Percentiles rank a stretch among this genome's conserved stretches.
Evolutionary conservation across 208 protist species (phyloP).

Genomic region (Wallacemonas collosoma): DNA sequence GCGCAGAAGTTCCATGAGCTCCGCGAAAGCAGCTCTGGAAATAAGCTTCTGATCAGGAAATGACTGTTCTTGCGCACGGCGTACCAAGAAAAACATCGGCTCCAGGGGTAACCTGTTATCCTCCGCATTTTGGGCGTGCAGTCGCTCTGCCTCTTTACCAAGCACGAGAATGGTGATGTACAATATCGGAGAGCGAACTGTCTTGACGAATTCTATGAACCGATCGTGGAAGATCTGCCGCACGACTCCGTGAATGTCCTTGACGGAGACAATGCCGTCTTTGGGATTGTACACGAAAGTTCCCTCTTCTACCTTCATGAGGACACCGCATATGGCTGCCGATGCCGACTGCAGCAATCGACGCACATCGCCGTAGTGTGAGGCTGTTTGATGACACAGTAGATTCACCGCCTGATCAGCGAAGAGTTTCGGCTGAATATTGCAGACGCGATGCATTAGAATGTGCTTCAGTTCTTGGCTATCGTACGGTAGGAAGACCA

Average conservation of each 20-base stretch:
- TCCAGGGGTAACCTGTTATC: slow-evolving; percentile 69
- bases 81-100: slow-evolving; percentile 34
- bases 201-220: slow-evolving; percentile 87
- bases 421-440: slow-evolving; percentile 80
- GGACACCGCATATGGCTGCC: slow-evolving; percentile 77
- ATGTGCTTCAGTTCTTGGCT: slow-evolving; percentile 77
- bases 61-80: slow-evolving; percentile 1
- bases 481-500: slow-evolving; percentile 87
- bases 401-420: slow-evolving; percentile 74
- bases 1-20: slow-evolving; percentile 72
- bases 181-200: slow-evolving; percentile 57
- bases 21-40: slow-evolving; percentile 43
- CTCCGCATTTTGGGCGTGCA: slow-evolving; percentile 42
- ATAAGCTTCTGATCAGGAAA: slow-evolving; percentile 7
- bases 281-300: slow-evolving; percentile 23
- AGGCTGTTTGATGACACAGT: slow-evolving; percentile 84
- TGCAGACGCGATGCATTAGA: slow-evolving; percentile 51
- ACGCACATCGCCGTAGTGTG: slow-evolving; percentile 90
- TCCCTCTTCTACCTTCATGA: slow-evolving; percentile 79
- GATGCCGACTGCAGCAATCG: slow-evolving; percentile 83
- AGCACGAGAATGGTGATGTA: slow-evolving; percentile 75
- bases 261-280: slow-evolving; percentile 71
- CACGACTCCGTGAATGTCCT: slow-evolving; percentile 76
- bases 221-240: slow-evolving; percentile 89
- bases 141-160: slow-evolving; percentile 64